Percentiles rank a stretch among this genome's conserved stretches.
These are phyloP conservation scores for Cercospora sp. DNA, from an alignment of 2,329 filamentous ascomycete species.

Conservation along the genomic window DNA sequence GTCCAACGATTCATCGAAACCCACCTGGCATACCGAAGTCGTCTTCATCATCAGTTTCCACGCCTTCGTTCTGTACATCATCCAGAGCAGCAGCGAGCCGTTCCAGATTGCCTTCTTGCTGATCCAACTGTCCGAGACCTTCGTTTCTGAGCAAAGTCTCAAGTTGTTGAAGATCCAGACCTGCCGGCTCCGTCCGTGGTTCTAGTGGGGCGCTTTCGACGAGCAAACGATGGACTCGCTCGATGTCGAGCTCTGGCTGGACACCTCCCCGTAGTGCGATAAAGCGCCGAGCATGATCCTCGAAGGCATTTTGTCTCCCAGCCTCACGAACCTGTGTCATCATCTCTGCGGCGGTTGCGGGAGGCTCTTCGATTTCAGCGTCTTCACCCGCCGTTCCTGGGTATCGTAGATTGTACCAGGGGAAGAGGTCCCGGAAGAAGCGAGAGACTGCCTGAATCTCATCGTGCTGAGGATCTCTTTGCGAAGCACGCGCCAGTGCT, in stretches of 20 bases:
- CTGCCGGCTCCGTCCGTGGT: neutral
- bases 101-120: neutral
- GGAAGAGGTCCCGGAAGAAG: slow-evolving; percentile 36
- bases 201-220: neutral
- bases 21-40: slow-evolving; percentile 2
- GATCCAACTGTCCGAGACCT: neutral
- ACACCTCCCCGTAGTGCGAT: slow-evolving; percentile 13
- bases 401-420: slow-evolving; percentile 29
- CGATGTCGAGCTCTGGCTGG: slow-evolving; percentile 6
- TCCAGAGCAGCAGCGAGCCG: neutral
- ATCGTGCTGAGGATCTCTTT: neutral
- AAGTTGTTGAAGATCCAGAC: neutral
- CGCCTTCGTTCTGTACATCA: neutral
- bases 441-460: slow-evolving; percentile 33
- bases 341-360: slow-evolving; percentile 32
- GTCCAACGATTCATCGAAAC: neutral
- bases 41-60: neutral
- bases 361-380: slow-evolving; percentile 12
- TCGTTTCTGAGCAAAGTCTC: neutral
- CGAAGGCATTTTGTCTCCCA: slow-evolving; percentile 22
- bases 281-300: slow-evolving; percentile 8
- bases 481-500: neutral
- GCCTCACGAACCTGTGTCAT: slow-evolving; percentile 32
- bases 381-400: slow-evolving; percentile 4
- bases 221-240: neutral